Conservation (phyloP, 192 early-diverging fungal genomes). For the Entomortierella beljakovae region DNA sequence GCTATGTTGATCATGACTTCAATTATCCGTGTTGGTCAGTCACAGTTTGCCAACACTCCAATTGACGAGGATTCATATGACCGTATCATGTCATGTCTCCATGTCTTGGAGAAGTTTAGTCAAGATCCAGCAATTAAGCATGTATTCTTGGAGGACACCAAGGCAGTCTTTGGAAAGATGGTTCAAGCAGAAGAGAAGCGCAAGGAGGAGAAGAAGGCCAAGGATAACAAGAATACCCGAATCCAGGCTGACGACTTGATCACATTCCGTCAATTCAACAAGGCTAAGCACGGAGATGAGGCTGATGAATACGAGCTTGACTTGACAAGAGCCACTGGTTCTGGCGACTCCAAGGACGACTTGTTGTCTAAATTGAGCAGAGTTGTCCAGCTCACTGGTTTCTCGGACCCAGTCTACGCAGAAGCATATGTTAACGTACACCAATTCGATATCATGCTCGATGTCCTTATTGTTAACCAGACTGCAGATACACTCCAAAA, state of each 20-base stretch:
- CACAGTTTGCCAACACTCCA: conserved; percentile 81
- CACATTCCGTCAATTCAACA: conserved; percentile 86
- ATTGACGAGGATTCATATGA: conserved; percentile 99
- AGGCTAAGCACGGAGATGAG: conserved; percentile 71
- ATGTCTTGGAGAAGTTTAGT: conserved; percentile 73
- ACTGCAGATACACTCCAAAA: conserved; percentile 96
- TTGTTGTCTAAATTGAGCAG: conserved; percentile 93
- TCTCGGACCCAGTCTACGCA: conserved; percentile 98
- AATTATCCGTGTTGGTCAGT: conserved; percentile 93
- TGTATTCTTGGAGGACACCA: conserved; percentile 70
- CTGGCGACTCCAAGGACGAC: conserved; percentile 74
- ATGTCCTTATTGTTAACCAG: conserved; percentile 98
- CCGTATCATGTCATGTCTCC: conserved; percentile 90
- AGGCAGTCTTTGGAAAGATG: conserved; percentile 71
- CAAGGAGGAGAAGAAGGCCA: conserved; percentile 70
- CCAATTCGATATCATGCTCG: conserved; percentile 96
- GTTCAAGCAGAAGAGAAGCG: conserved; percentile 75
- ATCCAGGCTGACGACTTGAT: conserved; percentile 93
- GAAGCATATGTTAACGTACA: conserved; percentile 98
- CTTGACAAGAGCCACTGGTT: conserved; percentile 87
- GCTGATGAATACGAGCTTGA: conserved; percentile 91
- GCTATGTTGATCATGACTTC: conserved; percentile 98
- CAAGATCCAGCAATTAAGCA: conserved; percentile 64
- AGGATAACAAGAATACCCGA: conserved; percentile 70
- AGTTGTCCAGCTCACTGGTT: conserved; percentile 96